Evolutionary conservation across 2,329 filamentous ascomycete species (phyloP), one percentile per base, ranked within the genome.

Genomic region (Trichoderma atroviride): DNA sequence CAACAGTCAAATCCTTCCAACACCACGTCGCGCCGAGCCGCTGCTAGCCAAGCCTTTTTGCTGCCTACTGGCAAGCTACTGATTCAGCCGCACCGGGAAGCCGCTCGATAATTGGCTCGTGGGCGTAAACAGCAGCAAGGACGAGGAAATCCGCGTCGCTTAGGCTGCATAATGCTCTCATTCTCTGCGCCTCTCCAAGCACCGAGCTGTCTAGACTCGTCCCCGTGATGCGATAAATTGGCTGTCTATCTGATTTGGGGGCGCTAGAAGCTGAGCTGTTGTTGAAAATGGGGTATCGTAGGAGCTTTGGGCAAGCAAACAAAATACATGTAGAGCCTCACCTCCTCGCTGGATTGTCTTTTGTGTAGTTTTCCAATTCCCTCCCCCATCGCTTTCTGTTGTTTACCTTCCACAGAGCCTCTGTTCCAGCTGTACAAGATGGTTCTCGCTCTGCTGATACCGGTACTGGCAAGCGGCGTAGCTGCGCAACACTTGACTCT

Each of bases 401-500:
- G 29, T 58, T 37, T 59, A 43, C 16, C 7, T 1, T 16, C 6
- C 14, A 14, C 22, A 29, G 22, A 27, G 33, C 43, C 19, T 52
- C 11, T 31, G 5, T 27, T 16, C 11, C 43, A 35, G 27, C 14
- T n/a, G 9, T 16, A 16, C 29, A 19, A 59, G 27, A 67, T 67
- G 64, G 40, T 43, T 37, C 55, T 67, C n/a, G 55, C 55, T 52
- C 64, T 67, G 10, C 40, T 67, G 22, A n/a, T 67, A 31, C 53
- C 64, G n/a, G 31, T 70, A 66, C 31, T 76, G 60, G 75, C 73
- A 64, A 71, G 72, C 62, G 65, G 70, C 60, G 74, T 73, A 53
- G 74, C 73, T 67, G 78, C 78, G 33, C 75, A 79, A 69, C 59
- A 62, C n/a, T 71, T 72, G 60, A 70, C 70, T 6, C 60, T 72